Percentiles rank a stretch among this genome's conserved stretches.
These are phyloP conservation scores for Clohesyomyces aquaticus DNA, from an alignment of 495 filamentous ascomycete genomes.

Conservation along the genomic window DNA sequence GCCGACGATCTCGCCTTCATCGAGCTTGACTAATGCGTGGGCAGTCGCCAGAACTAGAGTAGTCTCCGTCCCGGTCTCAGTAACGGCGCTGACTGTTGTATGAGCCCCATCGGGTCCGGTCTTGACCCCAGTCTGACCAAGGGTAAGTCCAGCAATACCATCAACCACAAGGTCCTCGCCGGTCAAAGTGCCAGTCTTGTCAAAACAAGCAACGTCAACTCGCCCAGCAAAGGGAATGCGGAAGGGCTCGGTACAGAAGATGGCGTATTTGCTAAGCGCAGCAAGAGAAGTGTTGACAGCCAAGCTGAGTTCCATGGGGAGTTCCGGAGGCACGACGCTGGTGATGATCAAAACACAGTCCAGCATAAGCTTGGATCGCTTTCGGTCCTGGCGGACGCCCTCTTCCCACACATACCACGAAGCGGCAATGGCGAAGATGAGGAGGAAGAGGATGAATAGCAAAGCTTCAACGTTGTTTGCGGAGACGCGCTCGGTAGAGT, in stretches of 20 bases:
- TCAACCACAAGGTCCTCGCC: conserved; percentile 98
- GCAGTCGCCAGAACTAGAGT: conserved; percentile 93
- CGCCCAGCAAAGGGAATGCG: conserved; percentile 97
- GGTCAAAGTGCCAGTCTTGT: conserved; percentile 97
- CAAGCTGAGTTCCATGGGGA: conserved; percentile 96
- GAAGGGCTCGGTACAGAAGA: conserved; percentile 99
- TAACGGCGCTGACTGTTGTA: conserved; percentile 68
- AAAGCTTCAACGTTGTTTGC: conserved; percentile 95
- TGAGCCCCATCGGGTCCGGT: conserved; percentile 79
- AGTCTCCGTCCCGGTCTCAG: conserved; percentile 72
- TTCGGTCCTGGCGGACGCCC: conserved; percentile 87
- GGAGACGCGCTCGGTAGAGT: conserved; percentile 97
- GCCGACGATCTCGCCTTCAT: conserved; percentile 95
- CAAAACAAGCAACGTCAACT: conserved; percentile 96
- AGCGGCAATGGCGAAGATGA: conserved; percentile 93
- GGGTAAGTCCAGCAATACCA: conserved; percentile 85
- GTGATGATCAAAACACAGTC: conserved; percentile 98
- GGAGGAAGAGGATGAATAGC: conserved; percentile 93
- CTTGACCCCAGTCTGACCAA: conserved; percentile 67
- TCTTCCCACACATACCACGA: conserved; percentile 99
- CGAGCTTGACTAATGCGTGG: conserved; percentile 91
- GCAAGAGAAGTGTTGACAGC: conserved; percentile 99
- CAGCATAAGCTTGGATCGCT: conserved; percentile 93
- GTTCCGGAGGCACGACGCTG: conserved; percentile 93
- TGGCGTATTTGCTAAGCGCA: conserved; percentile 89